phyloP scores from a whole-genome alignment of 2,329 filamentous ascomycete species.

The Amphichorda felina region DNA sequence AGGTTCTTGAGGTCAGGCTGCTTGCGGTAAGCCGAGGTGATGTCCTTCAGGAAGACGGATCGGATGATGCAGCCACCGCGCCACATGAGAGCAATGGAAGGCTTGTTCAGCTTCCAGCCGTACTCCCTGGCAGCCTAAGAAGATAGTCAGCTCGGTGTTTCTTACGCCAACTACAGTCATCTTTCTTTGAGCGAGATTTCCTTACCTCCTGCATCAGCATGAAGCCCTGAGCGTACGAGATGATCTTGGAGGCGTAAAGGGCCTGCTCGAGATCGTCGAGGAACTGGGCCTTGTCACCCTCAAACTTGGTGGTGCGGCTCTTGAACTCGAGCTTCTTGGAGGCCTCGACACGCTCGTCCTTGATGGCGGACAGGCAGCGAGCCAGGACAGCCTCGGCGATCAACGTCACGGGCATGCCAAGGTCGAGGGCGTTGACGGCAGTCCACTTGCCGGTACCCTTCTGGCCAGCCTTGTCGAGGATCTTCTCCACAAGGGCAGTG shows the following conservation, averaged over 20 bases:
- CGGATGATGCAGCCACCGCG: conserved; percentile 99
- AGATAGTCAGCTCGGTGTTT: conserved; percentile 2
- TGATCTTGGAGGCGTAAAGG: conserved; percentile 98
- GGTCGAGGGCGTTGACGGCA: conserved; percentile 95
- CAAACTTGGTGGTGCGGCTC: conserved; percentile 68
- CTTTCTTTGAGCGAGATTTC: conserved; percentile 7
- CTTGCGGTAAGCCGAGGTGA: conserved; percentile 90
- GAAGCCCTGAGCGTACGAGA: conserved; percentile 99
- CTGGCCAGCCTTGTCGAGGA: conserved; percentile 94
- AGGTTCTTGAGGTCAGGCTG: conserved; percentile 95
- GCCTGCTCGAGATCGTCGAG: conserved; percentile 97
- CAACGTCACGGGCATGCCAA: conserved; percentile 95
- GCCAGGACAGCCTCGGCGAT: conserved; percentile 96
- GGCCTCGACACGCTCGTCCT: conserved; percentile 81
- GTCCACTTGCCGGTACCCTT: conserved; percentile 99
- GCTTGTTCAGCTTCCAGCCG: conserved; percentile 99
- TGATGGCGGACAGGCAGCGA: conserved; percentile 87
- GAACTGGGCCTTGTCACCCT: conserved; percentile 86
- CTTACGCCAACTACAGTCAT: background rate
- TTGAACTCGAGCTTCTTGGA: conserved; percentile 61
- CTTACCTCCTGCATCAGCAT: conserved; percentile 98
- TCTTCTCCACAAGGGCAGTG: conserved; percentile 90
- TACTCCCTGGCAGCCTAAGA: conserved; percentile 84
- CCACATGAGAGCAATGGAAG: conserved; percentile 99
- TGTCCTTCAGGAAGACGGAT: conserved; percentile 99